These are phyloP conservation scores for Ensete ventricosum DNA, from an alignment of 176 grass and related monocot species.

Conservation along the genomic window DNA sequence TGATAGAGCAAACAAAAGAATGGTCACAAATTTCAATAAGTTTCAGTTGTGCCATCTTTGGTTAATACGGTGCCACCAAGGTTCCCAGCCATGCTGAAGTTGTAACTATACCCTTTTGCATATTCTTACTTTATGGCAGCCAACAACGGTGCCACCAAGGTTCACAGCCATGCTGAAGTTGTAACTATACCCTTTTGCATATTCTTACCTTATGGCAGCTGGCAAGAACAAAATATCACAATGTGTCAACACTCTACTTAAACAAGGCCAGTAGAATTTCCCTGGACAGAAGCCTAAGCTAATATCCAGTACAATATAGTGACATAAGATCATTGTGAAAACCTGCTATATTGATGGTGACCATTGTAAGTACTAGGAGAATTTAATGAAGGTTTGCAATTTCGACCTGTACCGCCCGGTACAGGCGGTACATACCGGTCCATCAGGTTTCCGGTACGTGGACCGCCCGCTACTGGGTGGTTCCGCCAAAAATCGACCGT, in stretches of 20 bases:
- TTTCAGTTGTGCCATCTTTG: not conserved
- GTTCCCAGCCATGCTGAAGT: not conserved
- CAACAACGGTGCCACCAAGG: too few species aligned
- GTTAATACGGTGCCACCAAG: not conserved
- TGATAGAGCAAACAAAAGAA: not conserved
- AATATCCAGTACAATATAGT: not conserved
- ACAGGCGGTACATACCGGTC: too few species aligned
- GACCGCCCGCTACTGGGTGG: too few species aligned
- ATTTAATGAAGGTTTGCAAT: too few species aligned
- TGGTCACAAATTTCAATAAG: not conserved
- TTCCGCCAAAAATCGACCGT: too few species aligned
- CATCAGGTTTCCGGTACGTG: too few species aligned
- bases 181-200: not conserved
- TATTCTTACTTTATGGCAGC: not conserved
- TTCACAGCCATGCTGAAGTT: not conserved
- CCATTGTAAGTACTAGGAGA: not conserved
- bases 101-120: not conserved
- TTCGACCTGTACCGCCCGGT: too few species aligned
- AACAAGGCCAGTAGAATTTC: not conserved
- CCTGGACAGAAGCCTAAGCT: not conserved
- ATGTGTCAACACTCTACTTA: not conserved
- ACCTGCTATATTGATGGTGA: not conserved
- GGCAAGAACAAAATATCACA: not conserved
- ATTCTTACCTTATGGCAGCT: not conserved
- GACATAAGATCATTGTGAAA: not conserved